A percentile compares a stretch with the other conserved stretches of the same genome.
These are phyloP conservation scores for Cyclotella atomus DNA, from an alignment of 108 stramenopile genomes.

Conservation along the genomic window DNA sequence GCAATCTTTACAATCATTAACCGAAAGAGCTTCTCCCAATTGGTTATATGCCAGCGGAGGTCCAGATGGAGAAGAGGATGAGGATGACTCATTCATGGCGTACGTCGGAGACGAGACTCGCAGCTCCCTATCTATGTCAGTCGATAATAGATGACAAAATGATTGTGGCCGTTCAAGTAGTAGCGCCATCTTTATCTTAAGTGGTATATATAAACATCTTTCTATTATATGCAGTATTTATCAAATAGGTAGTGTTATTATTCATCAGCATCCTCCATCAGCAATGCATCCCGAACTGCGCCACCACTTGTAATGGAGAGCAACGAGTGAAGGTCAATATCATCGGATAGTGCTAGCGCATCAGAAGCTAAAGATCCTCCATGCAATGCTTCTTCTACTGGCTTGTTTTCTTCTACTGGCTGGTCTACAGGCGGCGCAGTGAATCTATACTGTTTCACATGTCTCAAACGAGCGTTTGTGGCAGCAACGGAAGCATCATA, in stretches of 20 bases:
- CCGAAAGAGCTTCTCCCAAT: conserved; percentile 30
- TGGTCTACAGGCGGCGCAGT: neutral
- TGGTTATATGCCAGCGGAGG: conserved; percentile 28
- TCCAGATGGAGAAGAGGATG: conserved; percentile 40
- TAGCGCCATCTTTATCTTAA: too few species aligned
- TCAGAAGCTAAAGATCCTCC: neutral
- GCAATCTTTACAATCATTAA: conserved; percentile 31
- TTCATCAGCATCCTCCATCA: too few species aligned
- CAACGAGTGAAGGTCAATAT: neutral
- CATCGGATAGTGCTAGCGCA: neutral
- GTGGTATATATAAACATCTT: too few species aligned
- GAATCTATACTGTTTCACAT: neutral
- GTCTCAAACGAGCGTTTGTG: neutral
- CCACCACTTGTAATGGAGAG: neutral
- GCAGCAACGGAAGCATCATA: neutral
- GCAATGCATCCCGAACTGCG: too few species aligned
- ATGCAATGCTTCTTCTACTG: neutral
- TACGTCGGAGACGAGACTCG: conserved; percentile 14
- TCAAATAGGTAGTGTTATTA: too few species aligned
- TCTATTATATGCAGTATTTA: too few species aligned
- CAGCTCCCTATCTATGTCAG: conserved; percentile 1
- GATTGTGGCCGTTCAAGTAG: neutral
- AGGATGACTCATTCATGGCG: conserved; percentile 42
- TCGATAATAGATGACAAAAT: neutral
- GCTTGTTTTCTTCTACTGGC: too few species aligned